A percentile compares a stretch with the other conserved stretches of the same genome.
Conservation (phyloP, 2,329 filamentous ascomycete species). For the Nigrospora oryzae region DNA sequence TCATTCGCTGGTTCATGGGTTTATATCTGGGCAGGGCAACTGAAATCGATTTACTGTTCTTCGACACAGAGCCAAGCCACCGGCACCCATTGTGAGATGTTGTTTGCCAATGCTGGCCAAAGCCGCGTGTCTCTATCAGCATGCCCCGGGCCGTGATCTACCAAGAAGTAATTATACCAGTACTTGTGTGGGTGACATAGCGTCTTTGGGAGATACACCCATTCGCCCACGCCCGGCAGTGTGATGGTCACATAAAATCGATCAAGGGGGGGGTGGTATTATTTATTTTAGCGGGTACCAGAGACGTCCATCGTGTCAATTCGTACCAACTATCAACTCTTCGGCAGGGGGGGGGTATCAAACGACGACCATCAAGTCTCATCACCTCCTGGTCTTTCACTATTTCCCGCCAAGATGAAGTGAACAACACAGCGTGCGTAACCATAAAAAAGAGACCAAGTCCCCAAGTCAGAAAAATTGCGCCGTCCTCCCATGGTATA, state of each 20-base stretch:
- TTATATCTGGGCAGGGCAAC: constrained; percentile 2
- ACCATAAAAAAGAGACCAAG: not conserved
- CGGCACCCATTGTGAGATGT: too few relatives aligned
- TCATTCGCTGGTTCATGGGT: constrained; percentile 11
- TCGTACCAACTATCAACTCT: too few relatives aligned
- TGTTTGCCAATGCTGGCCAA: not conserved
- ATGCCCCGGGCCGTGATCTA: too few relatives aligned
- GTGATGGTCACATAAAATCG: too few relatives aligned
- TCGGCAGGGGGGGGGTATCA: not conserved
- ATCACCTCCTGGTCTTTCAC: constrained; percentile 1
- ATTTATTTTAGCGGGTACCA: too few relatives aligned
- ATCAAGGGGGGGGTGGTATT: too few relatives aligned
- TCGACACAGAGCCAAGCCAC: constrained; percentile 3
- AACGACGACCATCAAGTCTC: constrained; percentile 11
- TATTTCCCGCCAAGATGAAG: constrained; percentile 3
- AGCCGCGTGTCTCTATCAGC: not conserved
- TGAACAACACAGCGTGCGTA: not conserved
- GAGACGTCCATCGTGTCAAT: too few relatives aligned
- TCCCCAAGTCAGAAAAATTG: too few relatives aligned
- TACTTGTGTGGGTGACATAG: too few relatives aligned
- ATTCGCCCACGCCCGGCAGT: too few relatives aligned
- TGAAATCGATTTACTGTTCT: constrained; percentile 3
- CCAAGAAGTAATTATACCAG: too few relatives aligned
- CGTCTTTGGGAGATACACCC: too few relatives aligned
- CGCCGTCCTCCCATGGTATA: constrained; percentile 6